phyloP scores from a whole-genome alignment of 2,329 filamentous ascomycete species.

The Kalmusia sp. region DNA sequence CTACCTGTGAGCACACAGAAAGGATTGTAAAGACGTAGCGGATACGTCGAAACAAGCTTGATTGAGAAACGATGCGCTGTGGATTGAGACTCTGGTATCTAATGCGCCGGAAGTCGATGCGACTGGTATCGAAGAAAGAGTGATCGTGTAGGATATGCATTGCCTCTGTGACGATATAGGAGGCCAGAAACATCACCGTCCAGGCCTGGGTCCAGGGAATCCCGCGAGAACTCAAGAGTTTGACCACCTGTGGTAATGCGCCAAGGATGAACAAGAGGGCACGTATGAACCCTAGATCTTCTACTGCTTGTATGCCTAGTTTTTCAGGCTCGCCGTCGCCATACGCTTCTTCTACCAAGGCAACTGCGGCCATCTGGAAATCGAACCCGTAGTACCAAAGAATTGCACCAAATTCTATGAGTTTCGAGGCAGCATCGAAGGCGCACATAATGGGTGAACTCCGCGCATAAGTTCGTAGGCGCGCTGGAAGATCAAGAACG shows the following conservation, averaged over 20 bases:
- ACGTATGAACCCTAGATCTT: background rate
- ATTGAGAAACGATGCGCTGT: too few species aligned
- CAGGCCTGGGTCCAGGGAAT: slow-evolving; percentile 6
- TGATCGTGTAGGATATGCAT: too few species aligned
- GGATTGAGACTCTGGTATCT: too few species aligned
- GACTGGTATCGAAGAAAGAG: too few species aligned
- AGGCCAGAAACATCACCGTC: background rate
- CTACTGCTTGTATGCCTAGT: slow-evolving; percentile 1
- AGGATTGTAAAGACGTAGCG: too few species aligned
- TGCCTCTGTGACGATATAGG: background rate
- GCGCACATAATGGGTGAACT: slow-evolving; percentile 9
- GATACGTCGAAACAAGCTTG: too few species aligned
- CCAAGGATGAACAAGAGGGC: background rate
- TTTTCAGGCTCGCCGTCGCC: too few species aligned
- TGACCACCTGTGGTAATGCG: background rate
- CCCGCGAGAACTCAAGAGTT: background rate
- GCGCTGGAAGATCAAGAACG: background rate
- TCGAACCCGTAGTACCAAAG: background rate
- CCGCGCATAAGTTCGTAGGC: slow-evolving; percentile 3
- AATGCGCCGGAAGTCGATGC: too few species aligned
- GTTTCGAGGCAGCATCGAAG: background rate
- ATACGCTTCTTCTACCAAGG: background rate
- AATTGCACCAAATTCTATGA: background rate
- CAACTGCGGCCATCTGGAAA: too few species aligned
- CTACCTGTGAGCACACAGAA: too few species aligned